Conservation (phyloP, 805 yeast genomes). For the Monosporozyma aquatica region DNA sequence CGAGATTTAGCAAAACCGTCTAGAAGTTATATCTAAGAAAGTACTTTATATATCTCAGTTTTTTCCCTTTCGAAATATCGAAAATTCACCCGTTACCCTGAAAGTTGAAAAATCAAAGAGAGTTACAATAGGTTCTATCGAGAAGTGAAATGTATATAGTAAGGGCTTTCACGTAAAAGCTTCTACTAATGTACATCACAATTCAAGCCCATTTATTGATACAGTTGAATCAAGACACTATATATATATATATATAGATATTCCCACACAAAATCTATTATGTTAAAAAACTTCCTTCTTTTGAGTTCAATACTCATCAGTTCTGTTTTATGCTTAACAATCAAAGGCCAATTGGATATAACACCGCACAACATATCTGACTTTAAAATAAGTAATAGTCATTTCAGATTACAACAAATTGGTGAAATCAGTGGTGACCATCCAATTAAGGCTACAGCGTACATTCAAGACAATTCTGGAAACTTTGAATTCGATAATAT, state of each 20-base stretch:
- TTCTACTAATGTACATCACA: no score
- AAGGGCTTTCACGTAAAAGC: no score
- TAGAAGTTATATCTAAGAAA: no score
- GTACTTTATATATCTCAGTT: neutral
- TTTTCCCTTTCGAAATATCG: neutral
- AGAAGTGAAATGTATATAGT: no score
- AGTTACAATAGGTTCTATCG: no score
- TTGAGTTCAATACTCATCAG: neutral
- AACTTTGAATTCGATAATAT: slow-evolving; percentile 22
- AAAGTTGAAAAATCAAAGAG: neutral
- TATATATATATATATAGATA: no score
- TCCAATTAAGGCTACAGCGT: slow-evolving; percentile 11
- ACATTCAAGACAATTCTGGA: slow-evolving; percentile 16
- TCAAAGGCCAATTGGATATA: slow-evolving; percentile 24
- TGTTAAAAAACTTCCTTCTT: neutral
- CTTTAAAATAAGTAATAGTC: slow-evolving; percentile 16
- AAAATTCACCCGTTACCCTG: slow-evolving; percentile 4
- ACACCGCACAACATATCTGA: slow-evolving; percentile 13
- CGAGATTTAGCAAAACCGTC: no score
- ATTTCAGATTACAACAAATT: slow-evolving; percentile 23
- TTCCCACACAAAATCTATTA: neutral
- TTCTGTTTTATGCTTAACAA: slow-evolving; percentile 13
- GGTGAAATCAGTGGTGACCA: slow-evolving; percentile 11
- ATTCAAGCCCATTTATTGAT: no score
- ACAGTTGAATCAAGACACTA: no score